Evolutionary conservation across 2,329 filamentous ascomycete species (phyloP).

Genomic region (Aaosphaeria arxii): DNA sequence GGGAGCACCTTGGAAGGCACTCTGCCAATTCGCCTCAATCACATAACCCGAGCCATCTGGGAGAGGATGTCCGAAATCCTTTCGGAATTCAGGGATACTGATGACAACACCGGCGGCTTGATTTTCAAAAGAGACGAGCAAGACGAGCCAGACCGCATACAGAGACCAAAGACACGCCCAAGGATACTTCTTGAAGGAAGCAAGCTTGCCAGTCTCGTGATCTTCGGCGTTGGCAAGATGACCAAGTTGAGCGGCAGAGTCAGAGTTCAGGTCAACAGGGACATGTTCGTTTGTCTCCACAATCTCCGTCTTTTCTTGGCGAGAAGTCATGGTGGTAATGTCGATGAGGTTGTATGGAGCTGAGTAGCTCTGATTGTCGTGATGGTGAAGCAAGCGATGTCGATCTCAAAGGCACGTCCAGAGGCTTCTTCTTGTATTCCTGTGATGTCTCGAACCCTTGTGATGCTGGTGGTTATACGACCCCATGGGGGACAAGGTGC

Average conservation of each 20-base stretch:
- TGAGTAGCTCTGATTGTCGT: too few relatives aligned
- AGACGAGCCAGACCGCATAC: conserved; percentile 40
- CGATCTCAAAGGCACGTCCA: too few relatives aligned
- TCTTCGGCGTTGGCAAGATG: conserved; percentile 18
- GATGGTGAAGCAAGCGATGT: too few relatives aligned
- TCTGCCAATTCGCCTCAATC: conserved; percentile 44
- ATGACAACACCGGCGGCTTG: conserved; percentile 42
- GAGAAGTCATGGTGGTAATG: too few relatives aligned
- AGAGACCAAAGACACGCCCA: conserved; percentile 36
- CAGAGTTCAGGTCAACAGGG: conserved; percentile 1
- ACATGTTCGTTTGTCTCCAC: conserved; percentile 14
- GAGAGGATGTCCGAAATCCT: conserved; percentile 43
- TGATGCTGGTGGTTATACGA: too few relatives aligned
- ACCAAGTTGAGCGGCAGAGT: conserved; percentile 11
- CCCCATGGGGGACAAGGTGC: too few relatives aligned
- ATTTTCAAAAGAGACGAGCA: conserved; percentile 43
- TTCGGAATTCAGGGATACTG: conserved; percentile 45
- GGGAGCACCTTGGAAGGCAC: conserved; percentile 43
- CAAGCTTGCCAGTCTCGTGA: conserved; percentile 20
- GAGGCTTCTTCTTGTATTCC: too few relatives aligned
- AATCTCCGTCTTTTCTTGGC: conserved; percentile 1
- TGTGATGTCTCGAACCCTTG: too few relatives aligned
- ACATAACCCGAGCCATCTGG: conserved; percentile 37
- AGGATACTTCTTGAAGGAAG: conserved; percentile 22
- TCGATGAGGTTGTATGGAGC: too few relatives aligned